Evolutionary conservation across 495 filamentous ascomycete genomes (phyloP), one percentile per base, ranked within the genome.

Genomic region (Penicillium alfredii): DNA sequence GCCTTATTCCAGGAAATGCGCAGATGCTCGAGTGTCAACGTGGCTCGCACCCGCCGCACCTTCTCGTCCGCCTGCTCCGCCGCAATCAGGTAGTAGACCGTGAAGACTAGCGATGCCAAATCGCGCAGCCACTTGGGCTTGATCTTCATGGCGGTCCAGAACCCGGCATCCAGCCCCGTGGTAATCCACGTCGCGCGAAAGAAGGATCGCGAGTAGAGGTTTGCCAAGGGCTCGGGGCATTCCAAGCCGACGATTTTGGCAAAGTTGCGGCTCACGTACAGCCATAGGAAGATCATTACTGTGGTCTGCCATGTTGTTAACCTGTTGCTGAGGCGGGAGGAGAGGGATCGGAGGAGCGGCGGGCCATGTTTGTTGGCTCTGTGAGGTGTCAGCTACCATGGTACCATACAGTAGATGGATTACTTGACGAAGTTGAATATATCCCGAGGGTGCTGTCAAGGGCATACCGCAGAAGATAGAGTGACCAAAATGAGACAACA

Each of bases 181-280:
- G 90, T 82, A 14, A 95, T 78, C 92, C 90, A 97, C 68, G 92
- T 97, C 51, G 92, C 93, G 30, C 93, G 81, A 63, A 96, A 98
- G 64, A 93, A 98, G n/a, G 84, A 80, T 29, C 87, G 73, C 29
- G 82, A 86, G 63, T 98, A 98, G 49, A 97, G 81, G 56, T 95
- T 94, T 33, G 88, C 84, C 46, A 98, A 69, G 13, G 92, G 92
- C 40, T 98, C 92, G 9, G 92, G 92, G 43, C 81, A 85, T 50
- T 94, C 92, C 22, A 98, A 78, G 8, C 86, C 86, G 33, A 95
- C 71, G 4, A 98, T 78, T 45, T 93, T 92, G 47, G 82, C 86
- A 38, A 98, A 90, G 58, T 97, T 97, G 25, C 92, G 84, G 32
- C 83, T 76, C 28, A 88, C 68, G 56, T 97, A 98, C 32, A 96